A percentile compares a stretch with the other conserved stretches of the same genome.
phyloP scores from a whole-genome alignment of 352 stramenopile species.

The Phytophthora crassamura region DNA sequence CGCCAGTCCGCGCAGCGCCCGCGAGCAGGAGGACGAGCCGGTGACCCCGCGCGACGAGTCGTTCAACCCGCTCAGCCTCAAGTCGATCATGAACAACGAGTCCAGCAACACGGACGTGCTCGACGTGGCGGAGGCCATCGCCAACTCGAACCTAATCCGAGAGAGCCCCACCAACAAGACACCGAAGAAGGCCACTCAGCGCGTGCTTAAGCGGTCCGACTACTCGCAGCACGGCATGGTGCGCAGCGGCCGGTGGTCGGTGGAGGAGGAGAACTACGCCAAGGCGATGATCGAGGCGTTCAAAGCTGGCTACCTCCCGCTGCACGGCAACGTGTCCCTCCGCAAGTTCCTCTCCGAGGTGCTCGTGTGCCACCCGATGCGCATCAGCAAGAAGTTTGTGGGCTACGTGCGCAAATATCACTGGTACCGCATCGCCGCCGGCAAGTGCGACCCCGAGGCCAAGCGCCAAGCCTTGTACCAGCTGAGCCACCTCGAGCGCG shows the following conservation, averaged over 20 bases:
- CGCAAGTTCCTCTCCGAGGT: constrained; percentile 89
- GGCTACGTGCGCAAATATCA: constrained; percentile 90
- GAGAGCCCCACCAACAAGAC: constrained; percentile 27
- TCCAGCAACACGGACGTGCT: constrained; percentile 19
- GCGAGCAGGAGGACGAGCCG: constrained; percentile 8
- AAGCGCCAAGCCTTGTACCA: constrained; percentile 50
- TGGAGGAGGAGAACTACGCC: constrained; percentile 79
- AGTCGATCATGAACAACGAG: constrained; percentile 83
- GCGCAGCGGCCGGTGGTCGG: constrained; percentile 72
- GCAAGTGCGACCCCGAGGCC: constrained; percentile 61
- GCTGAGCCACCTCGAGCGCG: constrained; percentile 56
- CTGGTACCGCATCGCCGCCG: constrained; percentile 79
- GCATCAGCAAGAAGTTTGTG: constrained; percentile 93
- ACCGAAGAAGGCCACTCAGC: constrained; percentile 50
- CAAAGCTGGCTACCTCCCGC: constrained; percentile 69
- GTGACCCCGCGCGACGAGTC: constrained; percentile 24
- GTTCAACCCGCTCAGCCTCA: constrained; percentile 76
- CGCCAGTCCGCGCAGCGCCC: constrained; percentile 13
- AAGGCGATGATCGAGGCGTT: constrained; percentile 88
- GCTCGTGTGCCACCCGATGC: constrained; percentile 90
- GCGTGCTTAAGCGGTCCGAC: constrained; percentile 78
- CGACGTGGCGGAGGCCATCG: constrained; percentile 31
- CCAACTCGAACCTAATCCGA: constrained; percentile 30
- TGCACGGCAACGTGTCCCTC: constrained; percentile 84
- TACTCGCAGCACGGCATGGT: constrained; percentile 82